Evolutionary conservation across 805 yeast genomes (phyloP).

Genomic region (Saturnispora hagleri): DNA sequence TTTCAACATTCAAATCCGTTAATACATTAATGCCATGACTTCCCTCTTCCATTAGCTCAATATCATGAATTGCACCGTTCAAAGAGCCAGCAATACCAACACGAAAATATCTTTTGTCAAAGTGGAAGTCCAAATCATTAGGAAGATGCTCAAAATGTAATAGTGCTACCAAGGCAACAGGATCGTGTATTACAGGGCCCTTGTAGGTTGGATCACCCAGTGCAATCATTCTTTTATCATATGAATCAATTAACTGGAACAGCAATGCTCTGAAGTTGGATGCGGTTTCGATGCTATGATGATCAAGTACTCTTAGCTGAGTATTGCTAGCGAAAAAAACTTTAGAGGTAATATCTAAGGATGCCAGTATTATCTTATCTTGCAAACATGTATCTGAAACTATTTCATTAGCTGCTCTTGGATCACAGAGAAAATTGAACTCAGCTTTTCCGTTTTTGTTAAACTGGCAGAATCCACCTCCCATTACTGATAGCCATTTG

Average conservation of each 20-base stretch:
- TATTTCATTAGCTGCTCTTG: conserved; percentile 59
- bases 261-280: conserved; percentile 45
- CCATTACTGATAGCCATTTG: conserved; percentile 60
- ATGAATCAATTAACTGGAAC: conserved; percentile 44
- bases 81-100: conserved; percentile 10
- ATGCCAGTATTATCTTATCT: conserved; percentile 47
- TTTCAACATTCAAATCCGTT: conserved; percentile 29
- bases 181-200: conserved; percentile 81
- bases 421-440: conserved; percentile 69
- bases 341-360: conserved; percentile 63
- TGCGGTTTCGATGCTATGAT: conserved; percentile 20
- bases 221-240: conserved; percentile 36
- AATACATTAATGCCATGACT: conserved; percentile 33
- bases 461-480: conserved; percentile 43
- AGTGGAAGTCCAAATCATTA: conserved; percentile 16
- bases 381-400: conserved; percentile 38
- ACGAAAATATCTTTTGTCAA: conserved; percentile 14
- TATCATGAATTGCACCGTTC: conserved; percentile 20
- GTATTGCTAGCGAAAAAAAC: conserved; percentile 42
- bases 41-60: conserved; percentile 12
- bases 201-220: conserved; percentile 31
- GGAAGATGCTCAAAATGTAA: conserved; percentile 33
- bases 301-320: conserved; percentile 32
- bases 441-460: conserved; percentile 42
- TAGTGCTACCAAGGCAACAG: conserved; percentile 56